Conservation (phyloP, 441 rosid species). For the Melastoma candidum region DNA sequence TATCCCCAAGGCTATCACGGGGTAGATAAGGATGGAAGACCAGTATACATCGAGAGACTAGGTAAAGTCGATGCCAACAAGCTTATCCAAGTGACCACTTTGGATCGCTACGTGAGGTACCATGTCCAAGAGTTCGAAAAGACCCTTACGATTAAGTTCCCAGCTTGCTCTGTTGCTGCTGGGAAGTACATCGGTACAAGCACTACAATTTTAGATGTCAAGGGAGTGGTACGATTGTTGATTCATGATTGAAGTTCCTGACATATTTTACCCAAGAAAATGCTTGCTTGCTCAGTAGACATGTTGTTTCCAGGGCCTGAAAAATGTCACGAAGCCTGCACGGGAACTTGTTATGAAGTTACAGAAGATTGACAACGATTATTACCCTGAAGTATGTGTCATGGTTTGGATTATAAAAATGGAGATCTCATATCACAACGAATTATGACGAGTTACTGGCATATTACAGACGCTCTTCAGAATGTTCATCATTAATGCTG, state of each 20-base stretch:
- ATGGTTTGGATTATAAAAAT: background rate
- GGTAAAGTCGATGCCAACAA: slow-evolving; percentile 10
- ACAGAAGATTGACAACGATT: slow-evolving; percentile 14
- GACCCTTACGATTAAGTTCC: slow-evolving; percentile 12
- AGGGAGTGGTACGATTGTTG: slow-evolving; percentile 14
- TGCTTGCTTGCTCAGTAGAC: background rate
- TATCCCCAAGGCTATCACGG: slow-evolving; percentile 13
- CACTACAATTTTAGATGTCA: slow-evolving; percentile 17
- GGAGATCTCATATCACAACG: slow-evolving; percentile 3
- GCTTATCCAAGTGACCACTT: no score
- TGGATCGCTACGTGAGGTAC: slow-evolving; percentile 4
- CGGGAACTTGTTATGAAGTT: slow-evolving; percentile 11
- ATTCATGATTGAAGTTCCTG: background rate
- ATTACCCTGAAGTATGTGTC: slow-evolving; percentile 15
- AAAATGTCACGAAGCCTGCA: slow-evolving; percentile 13
- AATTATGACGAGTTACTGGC: background rate
- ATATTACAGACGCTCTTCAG: slow-evolving; percentile 15
- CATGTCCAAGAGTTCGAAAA: slow-evolving; percentile 19
- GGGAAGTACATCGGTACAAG: slow-evolving; percentile 14
- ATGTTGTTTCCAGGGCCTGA: slow-evolving; percentile 10
- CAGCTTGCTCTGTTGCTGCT: slow-evolving; percentile 17
- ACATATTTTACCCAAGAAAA: background rate
- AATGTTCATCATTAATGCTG: slow-evolving; percentile 18
- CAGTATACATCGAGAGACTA: slow-evolving; percentile 16
- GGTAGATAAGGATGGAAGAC: slow-evolving; percentile 20